Evolutionary conservation across 2,329 filamentous ascomycete species (phyloP).

Genomic region (Bipolaris zeicola): DNA sequence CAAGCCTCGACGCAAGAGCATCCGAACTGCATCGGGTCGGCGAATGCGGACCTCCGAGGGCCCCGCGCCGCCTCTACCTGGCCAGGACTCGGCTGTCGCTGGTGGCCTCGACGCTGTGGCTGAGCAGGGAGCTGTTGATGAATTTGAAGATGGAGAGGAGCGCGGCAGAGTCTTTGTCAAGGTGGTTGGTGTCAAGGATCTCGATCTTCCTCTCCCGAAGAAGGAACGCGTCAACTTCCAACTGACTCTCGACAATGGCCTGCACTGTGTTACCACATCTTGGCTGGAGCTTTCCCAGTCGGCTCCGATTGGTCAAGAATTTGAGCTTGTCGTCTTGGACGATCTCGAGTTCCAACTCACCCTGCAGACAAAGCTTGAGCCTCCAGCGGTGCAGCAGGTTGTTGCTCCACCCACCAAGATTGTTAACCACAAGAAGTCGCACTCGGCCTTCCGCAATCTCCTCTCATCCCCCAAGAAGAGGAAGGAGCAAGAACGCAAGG

Average conservation of each 20-base stretch:
- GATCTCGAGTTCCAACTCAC: slow-evolving; percentile 99
- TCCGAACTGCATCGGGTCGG: slow-evolving; percentile 62
- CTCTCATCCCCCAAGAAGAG: slow-evolving; percentile 90
- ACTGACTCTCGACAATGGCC: slow-evolving; percentile 94
- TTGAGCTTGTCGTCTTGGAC: slow-evolving; percentile 94
- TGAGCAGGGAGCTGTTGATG: slow-evolving; percentile 70
- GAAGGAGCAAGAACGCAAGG: slow-evolving; percentile 86
- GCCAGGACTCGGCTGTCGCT: slow-evolving; percentile 80
- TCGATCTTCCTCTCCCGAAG: slow-evolving; percentile 87
- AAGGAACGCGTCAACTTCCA: slow-evolving; percentile 93
- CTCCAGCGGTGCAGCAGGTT: slow-evolving; percentile 60
- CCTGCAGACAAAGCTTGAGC: slow-evolving; percentile 91
- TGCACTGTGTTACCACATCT: slow-evolving; percentile 95
- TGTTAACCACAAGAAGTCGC: slow-evolving; percentile 74
- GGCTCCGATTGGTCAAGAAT: slow-evolving; percentile 95
- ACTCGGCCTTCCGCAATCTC: slow-evolving; percentile 79
- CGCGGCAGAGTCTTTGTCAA: slow-evolving; percentile 94
- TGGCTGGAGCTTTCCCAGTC: slow-evolving; percentile 92
- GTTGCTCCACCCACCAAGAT: slow-evolving; percentile 64
- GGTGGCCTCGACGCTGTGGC: slow-evolving; percentile 66
- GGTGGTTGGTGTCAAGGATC: slow-evolving; percentile 96
- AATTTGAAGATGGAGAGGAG: slow-evolving; percentile 79
- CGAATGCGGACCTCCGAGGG: slow-evolving; percentile 65
- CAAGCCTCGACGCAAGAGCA: slow-evolving; percentile 70
- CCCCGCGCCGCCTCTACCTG: slow-evolving; percentile 80